These are phyloP conservation scores for Kwoniella sp. DNA, from an alignment of 768 basidiomycete species.

Conservation along the genomic window DNA sequence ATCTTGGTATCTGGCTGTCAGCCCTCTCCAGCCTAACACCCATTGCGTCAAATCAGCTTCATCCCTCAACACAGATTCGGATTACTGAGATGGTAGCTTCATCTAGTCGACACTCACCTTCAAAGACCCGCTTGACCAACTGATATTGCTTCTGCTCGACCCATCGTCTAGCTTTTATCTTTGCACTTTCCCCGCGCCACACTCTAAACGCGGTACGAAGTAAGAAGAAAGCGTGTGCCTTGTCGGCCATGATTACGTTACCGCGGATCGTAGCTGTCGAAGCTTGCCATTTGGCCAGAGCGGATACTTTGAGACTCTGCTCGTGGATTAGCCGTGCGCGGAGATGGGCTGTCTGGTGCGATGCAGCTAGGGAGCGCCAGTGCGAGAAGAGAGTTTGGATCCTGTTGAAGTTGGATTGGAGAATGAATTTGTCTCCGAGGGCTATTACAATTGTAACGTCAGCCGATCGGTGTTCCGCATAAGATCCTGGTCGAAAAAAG, in stretches of 20 bases:
- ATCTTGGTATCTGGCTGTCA: conserved; percentile 15
- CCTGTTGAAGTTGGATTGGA: conserved; percentile 2
- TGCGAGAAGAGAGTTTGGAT: conserved; percentile 18
- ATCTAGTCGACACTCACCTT: no score
- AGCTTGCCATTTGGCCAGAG: conserved; percentile 23
- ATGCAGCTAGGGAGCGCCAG: conserved; percentile 21
- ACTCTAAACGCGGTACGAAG: conserved; percentile 24
- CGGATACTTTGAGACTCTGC: background rate
- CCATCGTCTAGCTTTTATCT: conserved; percentile 21
- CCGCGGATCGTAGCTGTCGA: conserved; percentile 16
- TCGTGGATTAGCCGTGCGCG: conserved; percentile 27
- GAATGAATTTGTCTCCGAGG: conserved; percentile 13
- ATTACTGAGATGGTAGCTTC: no score
- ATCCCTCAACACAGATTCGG: no score
- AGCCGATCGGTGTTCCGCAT: no score
- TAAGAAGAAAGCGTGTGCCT: conserved; percentile 42
- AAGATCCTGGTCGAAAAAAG: no score
- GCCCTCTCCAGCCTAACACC: conserved; percentile 33
- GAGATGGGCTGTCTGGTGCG: conserved; percentile 8
- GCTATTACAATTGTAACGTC: background rate
- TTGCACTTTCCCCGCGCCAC: conserved; percentile 26
- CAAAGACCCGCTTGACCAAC: conserved; percentile 5
- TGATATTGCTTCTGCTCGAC: conserved; percentile 21
- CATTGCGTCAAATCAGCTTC: no score
- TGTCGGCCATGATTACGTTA: conserved; percentile 29